phyloP scores from a whole-genome alignment of 208 protist species.

The Leishmania turanica region DNA sequence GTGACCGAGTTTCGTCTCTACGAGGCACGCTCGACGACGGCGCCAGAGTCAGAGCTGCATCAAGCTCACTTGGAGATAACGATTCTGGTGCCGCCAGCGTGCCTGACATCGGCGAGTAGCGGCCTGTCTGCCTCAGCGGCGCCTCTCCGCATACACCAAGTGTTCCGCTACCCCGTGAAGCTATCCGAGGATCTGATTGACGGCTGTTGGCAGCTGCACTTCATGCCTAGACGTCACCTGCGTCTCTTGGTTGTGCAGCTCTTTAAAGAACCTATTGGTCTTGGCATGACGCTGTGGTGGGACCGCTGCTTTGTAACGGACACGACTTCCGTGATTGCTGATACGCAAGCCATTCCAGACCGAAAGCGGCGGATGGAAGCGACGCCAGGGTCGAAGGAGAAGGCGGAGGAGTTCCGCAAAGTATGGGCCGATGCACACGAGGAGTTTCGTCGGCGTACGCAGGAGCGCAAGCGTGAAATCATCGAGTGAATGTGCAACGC shows the following conservation, averaged over 20 bases:
- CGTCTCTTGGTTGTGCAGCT: constrained; percentile 72
- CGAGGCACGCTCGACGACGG: neutral
- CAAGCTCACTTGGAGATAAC: constrained; percentile 16
- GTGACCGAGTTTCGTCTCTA: constrained; percentile 48
- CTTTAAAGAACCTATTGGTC: constrained; percentile 63
- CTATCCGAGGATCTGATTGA: constrained; percentile 60
- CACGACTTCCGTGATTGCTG: constrained; percentile 38
- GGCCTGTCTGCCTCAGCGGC: neutral
- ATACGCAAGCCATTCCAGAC: constrained; percentile 49
- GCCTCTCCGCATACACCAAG: constrained; percentile 10
- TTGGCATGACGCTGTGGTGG: constrained; percentile 78
- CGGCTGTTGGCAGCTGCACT: constrained; percentile 80
- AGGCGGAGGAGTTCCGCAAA: constrained; percentile 46
- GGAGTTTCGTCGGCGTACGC: constrained; percentile 57
- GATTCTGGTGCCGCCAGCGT: neutral
- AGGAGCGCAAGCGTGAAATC: constrained; percentile 24
- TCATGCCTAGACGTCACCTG: constrained; percentile 36
- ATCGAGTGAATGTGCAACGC: neutral
- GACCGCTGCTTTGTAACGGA: constrained; percentile 71
- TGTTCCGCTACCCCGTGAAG: constrained; percentile 72
- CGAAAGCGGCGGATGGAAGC: constrained; percentile 30
- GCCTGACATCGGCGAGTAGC: neutral
- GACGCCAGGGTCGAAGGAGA: constrained; percentile 9
- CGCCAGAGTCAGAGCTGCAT: neutral
- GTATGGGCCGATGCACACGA: constrained; percentile 74